These are phyloP conservation scores for Talaromyces sp. DNA, from an alignment of 2,329 filamentous ascomycete genomes.

Conservation along the genomic window DNA sequence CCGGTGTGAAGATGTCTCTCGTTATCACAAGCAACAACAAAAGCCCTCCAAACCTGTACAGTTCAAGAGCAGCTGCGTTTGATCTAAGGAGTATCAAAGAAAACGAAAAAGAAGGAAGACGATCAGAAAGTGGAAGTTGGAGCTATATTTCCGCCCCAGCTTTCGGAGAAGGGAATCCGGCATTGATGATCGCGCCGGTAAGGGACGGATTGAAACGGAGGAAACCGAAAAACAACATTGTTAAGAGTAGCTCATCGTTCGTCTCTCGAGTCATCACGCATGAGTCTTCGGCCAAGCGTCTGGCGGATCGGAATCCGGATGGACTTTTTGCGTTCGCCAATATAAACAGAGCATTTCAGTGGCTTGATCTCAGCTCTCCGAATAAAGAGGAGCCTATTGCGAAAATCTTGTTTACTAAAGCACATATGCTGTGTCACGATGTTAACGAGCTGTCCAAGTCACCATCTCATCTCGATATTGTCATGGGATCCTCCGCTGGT, in stretches of 20 bases:
- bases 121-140: conserved; percentile 57
- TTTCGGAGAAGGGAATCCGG: conserved; percentile 82
- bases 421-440: conserved; percentile 91
- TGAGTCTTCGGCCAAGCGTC: conserved; percentile 71
- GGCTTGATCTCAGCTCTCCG: conserved; percentile 79
- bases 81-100: conserved; percentile 54
- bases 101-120: conserved; percentile 58
- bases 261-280: conserved; percentile 95
- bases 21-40: conserved; percentile 65
- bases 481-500: conserved; percentile 93
- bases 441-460: conserved; percentile 81
- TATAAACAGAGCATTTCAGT: conserved; percentile 91
- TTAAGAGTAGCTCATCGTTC: conserved; percentile 98
- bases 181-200: conserved; percentile 62
- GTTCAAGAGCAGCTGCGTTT: conserved; percentile 49
- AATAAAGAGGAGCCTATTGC: conserved; percentile 78
- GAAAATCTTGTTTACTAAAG: conserved; percentile 95
- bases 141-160: conserved; percentile 53
- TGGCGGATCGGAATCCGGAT: conserved; percentile 73
- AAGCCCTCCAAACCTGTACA: conserved; percentile 46
- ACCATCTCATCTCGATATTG: conserved; percentile 75
- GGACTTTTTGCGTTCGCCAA: conserved; percentile 91
- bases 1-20: conserved; percentile 80
- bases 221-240: conserved; percentile 97
- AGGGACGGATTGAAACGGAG: conserved; percentile 69